Evolutionary conservation across 1,139 yeast genomes (phyloP), one percentile per base, ranked within the genome.

Genomic region (Scheffersomyces stambukii): DNA sequence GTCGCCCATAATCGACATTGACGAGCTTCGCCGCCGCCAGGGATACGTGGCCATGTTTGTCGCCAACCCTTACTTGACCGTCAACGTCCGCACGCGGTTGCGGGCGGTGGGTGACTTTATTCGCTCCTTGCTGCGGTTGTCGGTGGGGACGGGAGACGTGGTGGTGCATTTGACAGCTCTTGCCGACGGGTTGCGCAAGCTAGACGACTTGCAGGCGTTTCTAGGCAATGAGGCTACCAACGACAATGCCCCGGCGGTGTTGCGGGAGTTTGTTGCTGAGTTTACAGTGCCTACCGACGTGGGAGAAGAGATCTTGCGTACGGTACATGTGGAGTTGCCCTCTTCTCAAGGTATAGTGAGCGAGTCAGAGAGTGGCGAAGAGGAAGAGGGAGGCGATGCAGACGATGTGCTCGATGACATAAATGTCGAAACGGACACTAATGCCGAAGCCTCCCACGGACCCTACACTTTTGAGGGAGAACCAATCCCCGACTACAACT

Each of bases 1-100:
- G 13, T 78, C 89, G 0, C 99, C 99, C 0, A 68, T 84, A 0
- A 64, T 82, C 4, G 73, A 81, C 42, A 43, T 73, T 0, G 45
- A 48, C 0, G 81, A 74, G 37, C 76, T 91, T 13, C 52, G 54
- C 14, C 45, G 52, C 12, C 65, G 99, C 18, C 95, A 85, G 37
- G 60, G 63, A 7, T 61, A 77, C 25, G 93, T 89, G 0, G 52
- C 60, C 8, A 50, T 70, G 9, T 78, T 88, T 40, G 40, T 64
- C 8, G 52, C 58, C 3, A 60, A 75, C 33, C 48, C 53, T 0
- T 41, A 48, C 0, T 49, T 76, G 25, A 54, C 68, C 3, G 33
- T 55, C 0, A 42, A 52, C 7, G 41, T 56, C 7, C 39, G 64
- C 17, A 30, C 36, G 11, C 50, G 45, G 8, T 46, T 67, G 16